Evolutionary conservation across 768 basidiomycete genomes (phyloP).

Genomic region (Suillus placidus): DNA sequence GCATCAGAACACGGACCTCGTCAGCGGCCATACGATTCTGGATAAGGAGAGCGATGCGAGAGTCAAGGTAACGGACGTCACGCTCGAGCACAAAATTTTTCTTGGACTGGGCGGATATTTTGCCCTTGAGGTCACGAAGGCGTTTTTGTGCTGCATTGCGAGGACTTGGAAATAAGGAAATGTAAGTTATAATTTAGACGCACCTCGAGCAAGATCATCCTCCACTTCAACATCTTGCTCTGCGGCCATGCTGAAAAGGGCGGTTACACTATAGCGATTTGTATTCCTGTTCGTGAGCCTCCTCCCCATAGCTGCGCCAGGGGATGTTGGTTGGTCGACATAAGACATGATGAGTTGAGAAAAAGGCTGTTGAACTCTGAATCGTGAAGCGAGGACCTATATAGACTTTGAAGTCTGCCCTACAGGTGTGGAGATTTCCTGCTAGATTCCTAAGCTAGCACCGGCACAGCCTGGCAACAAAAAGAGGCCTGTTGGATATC

Average conservation of each 20-base stretch:
- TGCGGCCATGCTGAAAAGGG: constrained; percentile 95
- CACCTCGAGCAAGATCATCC: constrained; percentile 93
- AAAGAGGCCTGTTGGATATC: constrained; percentile 22
- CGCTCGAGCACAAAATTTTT: constrained; percentile 99
- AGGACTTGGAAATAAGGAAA: not conserved
- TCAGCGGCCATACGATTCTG: constrained; percentile 98
- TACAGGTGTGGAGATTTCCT: constrained; percentile 7
- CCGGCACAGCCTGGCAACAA: constrained; percentile 40
- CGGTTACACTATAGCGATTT: constrained; percentile 95
- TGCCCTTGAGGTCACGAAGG: constrained; percentile 90
- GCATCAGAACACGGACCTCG: constrained; percentile 58
- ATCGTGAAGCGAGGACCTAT: constrained; percentile 10
- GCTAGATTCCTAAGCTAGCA: constrained; percentile 35
- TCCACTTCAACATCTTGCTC: constrained; percentile 99
- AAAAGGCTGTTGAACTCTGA: constrained; percentile 7
- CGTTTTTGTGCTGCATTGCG: constrained; percentile 86
- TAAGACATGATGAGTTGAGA: constrained; percentile 52
- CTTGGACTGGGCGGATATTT: constrained; percentile 98
- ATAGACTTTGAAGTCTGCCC: constrained; percentile 13
- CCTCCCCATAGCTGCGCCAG: constrained; percentile 67
- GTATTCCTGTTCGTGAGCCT: constrained; percentile 90
- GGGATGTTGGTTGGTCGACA: constrained; percentile 60
- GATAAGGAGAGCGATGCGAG: constrained; percentile 94
- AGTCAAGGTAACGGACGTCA: constrained; percentile 97
- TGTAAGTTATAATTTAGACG: constrained; percentile 26